Conservation (phyloP, 768 basidiomycete species). For the Dendrothele bispora region DNA sequence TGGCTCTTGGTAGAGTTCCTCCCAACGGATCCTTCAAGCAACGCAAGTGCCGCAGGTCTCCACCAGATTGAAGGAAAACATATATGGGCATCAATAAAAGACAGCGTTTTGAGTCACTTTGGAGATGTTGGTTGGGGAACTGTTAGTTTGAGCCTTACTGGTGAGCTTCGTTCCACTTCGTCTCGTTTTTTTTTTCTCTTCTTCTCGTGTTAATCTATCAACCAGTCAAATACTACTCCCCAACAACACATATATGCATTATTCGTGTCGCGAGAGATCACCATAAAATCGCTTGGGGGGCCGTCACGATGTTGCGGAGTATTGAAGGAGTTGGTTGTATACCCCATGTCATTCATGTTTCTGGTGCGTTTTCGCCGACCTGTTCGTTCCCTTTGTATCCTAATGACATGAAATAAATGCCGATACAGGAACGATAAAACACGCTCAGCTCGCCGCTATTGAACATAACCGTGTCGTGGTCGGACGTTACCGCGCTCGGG, state of each 20-base stretch:
- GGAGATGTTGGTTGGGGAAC: conserved; percentile 88
- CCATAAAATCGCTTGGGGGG: conserved; percentile 78
- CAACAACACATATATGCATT: conserved; percentile 80
- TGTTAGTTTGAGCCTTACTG: conserved; percentile 67
- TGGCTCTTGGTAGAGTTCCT: too few species aligned
- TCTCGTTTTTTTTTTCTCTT: background rate
- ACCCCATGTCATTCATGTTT: conserved; percentile 79
- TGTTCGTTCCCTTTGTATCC: background rate
- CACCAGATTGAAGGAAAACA: conserved; percentile 55
- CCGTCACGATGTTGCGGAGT: conserved; percentile 63
- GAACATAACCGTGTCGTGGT: conserved; percentile 70
- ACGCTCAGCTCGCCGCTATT: conserved; percentile 77
- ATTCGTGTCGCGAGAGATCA: conserved; percentile 84
- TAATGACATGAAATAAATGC: background rate
- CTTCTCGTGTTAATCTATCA: conserved; percentile 5
- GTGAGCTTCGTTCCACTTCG: conserved; percentile 41
- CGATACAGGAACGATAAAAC: conserved; percentile 78
- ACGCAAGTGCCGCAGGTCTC: conserved; percentile 3
- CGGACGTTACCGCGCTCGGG: conserved; percentile 59
- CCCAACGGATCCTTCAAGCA: conserved; percentile 19
- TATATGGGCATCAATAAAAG: conserved; percentile 68
- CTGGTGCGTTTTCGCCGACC: conserved; percentile 51
- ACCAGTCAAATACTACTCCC: conserved; percentile 87
- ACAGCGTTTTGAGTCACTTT: conserved; percentile 70
- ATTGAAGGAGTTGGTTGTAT: conserved; percentile 62